Conservation (phyloP, 2,329 filamentous ascomycete genomes). For the Diaporthe amygdali region DNA sequence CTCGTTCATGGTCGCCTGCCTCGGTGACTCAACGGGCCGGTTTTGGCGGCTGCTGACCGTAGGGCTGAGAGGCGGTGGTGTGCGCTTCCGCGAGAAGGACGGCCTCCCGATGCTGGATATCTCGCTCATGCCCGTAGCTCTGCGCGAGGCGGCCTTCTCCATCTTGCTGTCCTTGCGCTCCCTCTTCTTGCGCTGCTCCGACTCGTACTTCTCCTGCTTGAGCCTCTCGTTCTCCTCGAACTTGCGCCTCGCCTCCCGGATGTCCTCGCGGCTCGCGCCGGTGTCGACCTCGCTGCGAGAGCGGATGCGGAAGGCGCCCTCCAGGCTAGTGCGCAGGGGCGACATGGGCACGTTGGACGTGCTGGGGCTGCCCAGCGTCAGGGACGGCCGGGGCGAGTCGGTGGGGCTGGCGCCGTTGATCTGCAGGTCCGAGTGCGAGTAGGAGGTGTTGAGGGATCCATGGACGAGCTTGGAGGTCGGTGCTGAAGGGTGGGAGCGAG, state of each 20-base stretch:
- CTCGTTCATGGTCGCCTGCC: conserved; percentile 35
- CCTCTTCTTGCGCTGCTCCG: conserved; percentile 61
- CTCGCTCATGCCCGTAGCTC: conserved; percentile 37
- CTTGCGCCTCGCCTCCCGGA: conserved; percentile 65
- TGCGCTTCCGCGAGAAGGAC: conserved; percentile 31
- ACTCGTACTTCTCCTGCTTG: conserved; percentile 68
- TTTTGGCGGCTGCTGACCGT: conserved; percentile 18
- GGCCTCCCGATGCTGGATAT: conserved; percentile 22
- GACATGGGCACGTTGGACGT: conserved; percentile 50
- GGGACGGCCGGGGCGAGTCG: conserved; percentile 32
- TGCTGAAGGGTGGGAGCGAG: conserved; percentile 32
- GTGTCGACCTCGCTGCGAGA: conserved; percentile 65
- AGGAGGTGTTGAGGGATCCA: conserved; percentile 20
- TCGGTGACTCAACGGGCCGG: neutral
- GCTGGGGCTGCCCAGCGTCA: conserved; percentile 30
- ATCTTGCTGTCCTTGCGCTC: conserved; percentile 61
- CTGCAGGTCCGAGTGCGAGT: conserved; percentile 49
- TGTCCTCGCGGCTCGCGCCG: conserved; percentile 58
- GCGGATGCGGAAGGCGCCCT: conserved; percentile 63
- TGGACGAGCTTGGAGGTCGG: conserved; percentile 32
- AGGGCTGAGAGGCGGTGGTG: conserved; percentile 24
- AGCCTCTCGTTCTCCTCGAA: conserved; percentile 66
- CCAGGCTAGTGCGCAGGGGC: conserved; percentile 63
- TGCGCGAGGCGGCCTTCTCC: conserved; percentile 52
- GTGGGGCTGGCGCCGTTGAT: conserved; percentile 38